Percentiles rank a stretch among this genome's conserved stretches.
Evolutionary conservation across 805 yeast genomes (phyloP).

Genomic region (Nakazawaea populi): DNA sequence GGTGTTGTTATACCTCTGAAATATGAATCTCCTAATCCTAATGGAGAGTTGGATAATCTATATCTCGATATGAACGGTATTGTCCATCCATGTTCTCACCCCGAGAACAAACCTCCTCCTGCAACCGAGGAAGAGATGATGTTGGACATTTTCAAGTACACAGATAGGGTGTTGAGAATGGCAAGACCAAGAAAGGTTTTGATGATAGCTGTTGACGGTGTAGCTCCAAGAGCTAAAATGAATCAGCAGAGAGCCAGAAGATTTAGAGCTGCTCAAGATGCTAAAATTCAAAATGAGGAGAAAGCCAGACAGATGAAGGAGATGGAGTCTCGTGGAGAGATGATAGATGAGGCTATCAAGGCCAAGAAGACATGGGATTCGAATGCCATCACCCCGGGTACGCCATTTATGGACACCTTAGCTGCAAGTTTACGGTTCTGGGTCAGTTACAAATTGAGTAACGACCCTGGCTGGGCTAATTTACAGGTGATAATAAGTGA

Average conservation of each 20-base stretch:
- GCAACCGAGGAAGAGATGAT: constrained; percentile 97
- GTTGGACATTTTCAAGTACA: constrained; percentile 85
- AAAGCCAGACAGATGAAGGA: constrained; percentile 55
- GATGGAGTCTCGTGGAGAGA: constrained; percentile 60
- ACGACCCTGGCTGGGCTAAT: constrained; percentile 91
- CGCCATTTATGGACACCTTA: constrained; percentile 92
- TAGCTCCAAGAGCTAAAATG: constrained; percentile 98
- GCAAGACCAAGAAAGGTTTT: constrained; percentile 92
- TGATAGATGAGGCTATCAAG: constrained; percentile 69
- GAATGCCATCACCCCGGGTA: constrained; percentile 97
- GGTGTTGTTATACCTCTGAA: constrained; percentile 60
- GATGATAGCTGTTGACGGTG: constrained; percentile 97
- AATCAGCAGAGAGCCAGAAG: constrained; percentile 94
- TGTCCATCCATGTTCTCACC: constrained; percentile 98
- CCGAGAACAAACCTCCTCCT: constrained; percentile 94
- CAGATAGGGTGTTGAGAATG: constrained; percentile 86
- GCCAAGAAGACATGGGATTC: constrained; percentile 87
- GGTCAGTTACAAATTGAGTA: constrained; percentile 82
- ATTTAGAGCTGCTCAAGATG: constrained; percentile 88
- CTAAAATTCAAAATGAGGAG: constrained; percentile 70
- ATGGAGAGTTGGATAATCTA: constrained; percentile 91
- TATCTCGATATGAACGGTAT: constrained; percentile 98
- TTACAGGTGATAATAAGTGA: constrained; percentile 89
- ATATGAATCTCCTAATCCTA: constrained; percentile 77
- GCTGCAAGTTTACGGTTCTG: constrained; percentile 83